Conservation (phyloP, 495 filamentous ascomycete genomes). For the Daldinia childiae region DNA sequence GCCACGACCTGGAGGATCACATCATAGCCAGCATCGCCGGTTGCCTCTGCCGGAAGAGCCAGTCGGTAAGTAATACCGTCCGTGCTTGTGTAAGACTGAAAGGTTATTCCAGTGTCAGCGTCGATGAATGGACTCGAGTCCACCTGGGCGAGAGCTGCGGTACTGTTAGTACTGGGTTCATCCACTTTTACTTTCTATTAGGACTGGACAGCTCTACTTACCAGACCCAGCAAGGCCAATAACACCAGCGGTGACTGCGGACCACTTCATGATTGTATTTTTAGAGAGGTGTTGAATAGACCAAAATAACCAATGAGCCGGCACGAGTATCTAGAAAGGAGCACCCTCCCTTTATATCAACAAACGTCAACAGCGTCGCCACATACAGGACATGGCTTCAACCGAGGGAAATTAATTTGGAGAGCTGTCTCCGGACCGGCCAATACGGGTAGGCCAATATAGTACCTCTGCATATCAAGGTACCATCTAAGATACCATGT, state of each 20-base stretch:
- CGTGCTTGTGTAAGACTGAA: slow-evolving; percentile 52
- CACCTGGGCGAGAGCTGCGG: slow-evolving; percentile 38
- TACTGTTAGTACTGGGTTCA: slow-evolving; percentile 6
- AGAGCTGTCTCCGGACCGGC: slow-evolving; percentile 33
- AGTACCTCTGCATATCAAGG: slow-evolving; percentile 10
- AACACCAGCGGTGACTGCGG: slow-evolving; percentile 20
- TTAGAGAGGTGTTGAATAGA: not conserved
- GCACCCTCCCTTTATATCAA: slow-evolving; percentile 29
- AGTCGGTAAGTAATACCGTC: slow-evolving; percentile 52
- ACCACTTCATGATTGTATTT: slow-evolving; percentile 38
- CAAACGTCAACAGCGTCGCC: slow-evolving; percentile 24
- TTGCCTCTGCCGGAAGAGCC: slow-evolving; percentile 51
- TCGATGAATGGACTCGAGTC: slow-evolving; percentile 51
- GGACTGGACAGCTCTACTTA: slow-evolving; percentile 12
- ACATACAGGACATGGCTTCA: slow-evolving; percentile 29
- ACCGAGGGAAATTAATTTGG: slow-evolving; percentile 41
- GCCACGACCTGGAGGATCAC: slow-evolving; percentile 54
- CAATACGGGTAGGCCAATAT: slow-evolving; percentile 34
- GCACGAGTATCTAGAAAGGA: slow-evolving; percentile 15
- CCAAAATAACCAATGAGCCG: not conserved
- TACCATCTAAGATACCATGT: slow-evolving; percentile 14
- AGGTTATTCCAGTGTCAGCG: slow-evolving; percentile 53
- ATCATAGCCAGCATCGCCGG: slow-evolving; percentile 49
- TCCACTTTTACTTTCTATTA: not conserved
- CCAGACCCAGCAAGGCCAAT: slow-evolving; percentile 33